Evolutionary conservation across 176 grass and related monocot species (phyloP).

Genomic region (Zoysia japonica): DNA sequence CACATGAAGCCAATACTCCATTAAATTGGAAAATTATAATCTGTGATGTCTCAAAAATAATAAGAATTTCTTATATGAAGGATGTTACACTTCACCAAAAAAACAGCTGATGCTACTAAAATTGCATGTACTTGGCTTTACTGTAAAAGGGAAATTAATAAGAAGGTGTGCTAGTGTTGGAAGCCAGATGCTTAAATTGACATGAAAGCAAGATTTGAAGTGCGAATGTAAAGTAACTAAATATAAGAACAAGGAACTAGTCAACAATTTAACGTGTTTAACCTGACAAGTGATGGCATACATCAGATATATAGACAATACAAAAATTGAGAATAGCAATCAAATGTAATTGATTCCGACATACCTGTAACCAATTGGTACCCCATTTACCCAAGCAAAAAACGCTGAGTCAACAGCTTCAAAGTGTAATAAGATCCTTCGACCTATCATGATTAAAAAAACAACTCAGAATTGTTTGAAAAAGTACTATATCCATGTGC

Average conservation of each 20-base stretch:
- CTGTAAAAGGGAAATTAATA: neutral
- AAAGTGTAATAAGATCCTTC: conserved; percentile 91
- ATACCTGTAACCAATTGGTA: conserved; percentile 88
- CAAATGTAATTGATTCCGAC: neutral
- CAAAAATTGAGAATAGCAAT: conserved; percentile 3
- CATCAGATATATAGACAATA: conserved; percentile 1
- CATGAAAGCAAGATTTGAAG: neutral
- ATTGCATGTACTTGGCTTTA: neutral
- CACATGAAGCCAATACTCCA: conserved; percentile 19
- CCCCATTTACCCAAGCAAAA: conserved; percentile 92
- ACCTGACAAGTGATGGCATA: neutral
- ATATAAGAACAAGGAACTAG: conserved; percentile 9
- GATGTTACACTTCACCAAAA: neutral
- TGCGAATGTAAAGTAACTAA: conserved; percentile 16
- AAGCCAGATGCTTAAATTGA: neutral
- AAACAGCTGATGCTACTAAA: neutral
- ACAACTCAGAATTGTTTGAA: conserved; percentile 14
- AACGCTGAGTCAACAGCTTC: conserved; percentile 95
- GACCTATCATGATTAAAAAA: conserved; percentile 63
- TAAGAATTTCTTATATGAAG: neutral
- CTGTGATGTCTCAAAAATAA: neutral
- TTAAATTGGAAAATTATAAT: conserved; percentile 12
- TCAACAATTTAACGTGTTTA: neutral
- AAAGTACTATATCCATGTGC: neutral
- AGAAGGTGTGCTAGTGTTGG: neutral